Evolutionary conservation across 768 basidiomycete species (phyloP), one percentile per base, ranked within the genome.

Genomic region (Flagelloscypha sp.): DNA sequence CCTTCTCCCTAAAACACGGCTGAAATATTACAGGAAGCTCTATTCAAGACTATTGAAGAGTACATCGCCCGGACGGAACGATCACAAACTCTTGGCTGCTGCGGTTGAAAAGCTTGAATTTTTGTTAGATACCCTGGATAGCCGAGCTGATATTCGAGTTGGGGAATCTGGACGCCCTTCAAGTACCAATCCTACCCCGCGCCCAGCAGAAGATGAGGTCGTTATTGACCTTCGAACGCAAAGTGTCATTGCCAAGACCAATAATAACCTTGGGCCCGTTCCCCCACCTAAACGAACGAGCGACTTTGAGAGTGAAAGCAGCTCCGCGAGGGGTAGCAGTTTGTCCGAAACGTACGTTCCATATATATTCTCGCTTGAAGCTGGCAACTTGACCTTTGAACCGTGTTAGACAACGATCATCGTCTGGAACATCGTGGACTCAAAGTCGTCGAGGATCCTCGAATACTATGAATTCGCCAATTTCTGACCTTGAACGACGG

Each of bases 1-100:
- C 63, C 60, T 84, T 9, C 70, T 98, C 7, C 95, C 95, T 0
- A 83, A 79, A 50, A 65, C 66, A 10, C 76, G 95, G 27, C 61
- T 99, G 38, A 79, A 78, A 48, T 98, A 99, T 58, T 98, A 97
- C 65, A 79, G 77, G 51, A 93, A 84, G 54, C 67, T 98, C 1
- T 98, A 98, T 53, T 70, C 74, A 33, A 76, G 84, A 32, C 62
- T 98, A 29, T 62, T 97, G 31, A 88, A 84, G 58, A 86, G 83
- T 49, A 92, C 90, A 2, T 74, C 76, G 18, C 80, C 86, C 4
- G 90, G 92, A 12, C 68, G 80, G 48, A 87, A 80, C 44, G 94
- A 98, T 54, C 83, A 98, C 54, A 73, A 70, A 21, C 61, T 95
- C 16, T 69, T 98, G 15, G 62, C 82, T 5, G 74, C 74, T 5